phyloP scores from a whole-genome alignment of 2,329 filamentous ascomycete genomes.

The Apiospora pterosperma region DNA sequence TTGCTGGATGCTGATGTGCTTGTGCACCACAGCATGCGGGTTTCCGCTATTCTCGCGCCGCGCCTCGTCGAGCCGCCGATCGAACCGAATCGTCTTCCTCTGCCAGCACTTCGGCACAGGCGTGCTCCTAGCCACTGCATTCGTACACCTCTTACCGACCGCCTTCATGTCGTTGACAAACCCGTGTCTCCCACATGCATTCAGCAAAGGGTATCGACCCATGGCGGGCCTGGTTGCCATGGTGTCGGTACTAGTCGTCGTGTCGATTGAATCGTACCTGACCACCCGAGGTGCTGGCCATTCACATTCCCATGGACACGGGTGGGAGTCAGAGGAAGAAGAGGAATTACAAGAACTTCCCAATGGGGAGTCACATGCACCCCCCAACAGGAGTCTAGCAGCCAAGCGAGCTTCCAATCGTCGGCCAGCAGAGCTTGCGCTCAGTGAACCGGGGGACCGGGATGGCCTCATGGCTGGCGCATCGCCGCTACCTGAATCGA shows the following conservation, averaged over 20 bases:
- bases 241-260: slow-evolving; percentile 76
- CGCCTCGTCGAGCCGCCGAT: slow-evolving; percentile 53
- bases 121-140: slow-evolving; percentile 81
- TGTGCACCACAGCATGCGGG: slow-evolving; percentile 50
- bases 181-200: slow-evolving; percentile 72
- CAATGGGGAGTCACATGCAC: slow-evolving; percentile 18
- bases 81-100: slow-evolving; percentile 59
- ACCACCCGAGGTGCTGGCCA: slow-evolving; percentile 66
- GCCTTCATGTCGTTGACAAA: slow-evolving; percentile 65
- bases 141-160: slow-evolving; percentile 71
- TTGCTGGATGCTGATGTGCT: neutral
- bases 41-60: slow-evolving; percentile 64
- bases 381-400: slow-evolving; percentile 31
- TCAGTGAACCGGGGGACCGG: slow-evolving; percentile 48
- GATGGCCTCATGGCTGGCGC: slow-evolving; percentile 56
- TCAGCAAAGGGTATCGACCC: slow-evolving; percentile 74
- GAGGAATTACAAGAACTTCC: slow-evolving; percentile 22
- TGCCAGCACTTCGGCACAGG: slow-evolving; percentile 78
- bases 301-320: slow-evolving; percentile 44
- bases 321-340: slow-evolving; percentile 45
- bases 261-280: slow-evolving; percentile 85
- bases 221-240: slow-evolving; percentile 81
- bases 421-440: slow-evolving; percentile 45
- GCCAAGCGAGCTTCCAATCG: slow-evolving; percentile 34
- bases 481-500: slow-evolving; percentile 55